Base-by-base conservation (phyloP, 2,329 filamentous ascomycete genomes). In the Phialemonium atrogriseum region DNA sequence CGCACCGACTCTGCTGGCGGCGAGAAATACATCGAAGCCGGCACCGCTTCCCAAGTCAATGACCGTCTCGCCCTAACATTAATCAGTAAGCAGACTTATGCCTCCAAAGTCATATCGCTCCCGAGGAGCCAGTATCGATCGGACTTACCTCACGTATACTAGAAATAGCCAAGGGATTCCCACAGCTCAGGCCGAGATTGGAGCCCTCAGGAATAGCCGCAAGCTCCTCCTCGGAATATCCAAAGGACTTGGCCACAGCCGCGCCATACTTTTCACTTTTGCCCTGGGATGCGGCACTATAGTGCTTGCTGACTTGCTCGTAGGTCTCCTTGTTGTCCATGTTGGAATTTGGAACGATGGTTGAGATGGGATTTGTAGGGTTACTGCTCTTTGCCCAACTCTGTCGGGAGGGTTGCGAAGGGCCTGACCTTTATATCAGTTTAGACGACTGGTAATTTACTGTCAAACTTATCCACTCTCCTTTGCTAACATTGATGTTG, bases 61-160 rank as follows among this genome's bases (percentile, higher is more conserved):
- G 2, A 77, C 60, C 0, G 60, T 70, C 44, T 78, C 73, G 10
- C 70, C 70, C 62, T 73, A n/a, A n/a, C n/a, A n/a, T n/a, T n/a
- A n/a, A n/a, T n/a, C n/a, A n/a, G n/a, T n/a, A n/a, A n/a, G n/a
- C n/a, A n/a, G n/a, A n/a, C n/a, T n/a, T n/a, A n/a, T n/a, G n/a
- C n/a, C n/a, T n/a, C n/a, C n/a, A n/a, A n/a, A n/a, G n/a, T 31
- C 10, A 18, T 19, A 17, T 4, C 16, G 10, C 34, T 31, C 21
- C 25, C 36, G 14, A 34, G 31, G 8, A 23, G 10, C 5, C 2
- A 10, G 10, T 5, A 25, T 7, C 9, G 7, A 6, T 3, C 17
- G 11, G 22, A 37, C 39, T 10, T 28, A 66, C 65, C 47, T 64
- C 56, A 33, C 53, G 52, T 7, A 73, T 33, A 19, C 54, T 64